These are phyloP conservation scores for Quercus wislizeni DNA, from an alignment of 306 rosid species.

Conservation along the genomic window DNA sequence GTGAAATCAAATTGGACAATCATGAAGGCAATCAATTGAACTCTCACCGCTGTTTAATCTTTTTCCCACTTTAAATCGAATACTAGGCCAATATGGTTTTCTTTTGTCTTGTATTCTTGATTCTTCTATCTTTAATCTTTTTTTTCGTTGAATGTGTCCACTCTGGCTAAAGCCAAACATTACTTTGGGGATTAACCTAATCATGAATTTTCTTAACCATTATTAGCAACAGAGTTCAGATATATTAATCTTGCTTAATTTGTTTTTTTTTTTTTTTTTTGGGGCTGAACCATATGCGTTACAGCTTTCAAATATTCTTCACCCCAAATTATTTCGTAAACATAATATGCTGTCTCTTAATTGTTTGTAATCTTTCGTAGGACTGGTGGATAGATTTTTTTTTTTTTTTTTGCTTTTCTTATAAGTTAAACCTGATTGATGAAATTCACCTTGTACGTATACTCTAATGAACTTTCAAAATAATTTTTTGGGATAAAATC, in stretches of 20 bases:
- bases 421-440: too few relatives aligned
- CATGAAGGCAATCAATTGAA: background rate
- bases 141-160: slow-evolving; percentile 8
- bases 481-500: too few relatives aligned
- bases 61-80: background rate
- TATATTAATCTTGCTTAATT: too few relatives aligned
- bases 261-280: background rate
- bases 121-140: background rate
- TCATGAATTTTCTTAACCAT: background rate
- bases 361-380: too few relatives aligned
- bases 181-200: slow-evolving; percentile 24
- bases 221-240: background rate
- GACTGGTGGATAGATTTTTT: too few relatives aligned
- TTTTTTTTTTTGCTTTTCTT: too few relatives aligned
- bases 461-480: too few relatives aligned
- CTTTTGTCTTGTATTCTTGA: background rate
- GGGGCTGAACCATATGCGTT: too few relatives aligned
- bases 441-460: too few relatives aligned
- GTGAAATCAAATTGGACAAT: background rate
- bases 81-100: background rate
- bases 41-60: background rate
- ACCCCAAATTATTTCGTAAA: too few relatives aligned
- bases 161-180: slow-evolving; percentile 40
- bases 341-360: too few relatives aligned
- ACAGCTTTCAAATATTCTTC: too few relatives aligned